These are phyloP conservation scores for Zygnema cylindricum DNA, from an alignment of 139 green algal genomes.

Conservation along the genomic window DNA sequence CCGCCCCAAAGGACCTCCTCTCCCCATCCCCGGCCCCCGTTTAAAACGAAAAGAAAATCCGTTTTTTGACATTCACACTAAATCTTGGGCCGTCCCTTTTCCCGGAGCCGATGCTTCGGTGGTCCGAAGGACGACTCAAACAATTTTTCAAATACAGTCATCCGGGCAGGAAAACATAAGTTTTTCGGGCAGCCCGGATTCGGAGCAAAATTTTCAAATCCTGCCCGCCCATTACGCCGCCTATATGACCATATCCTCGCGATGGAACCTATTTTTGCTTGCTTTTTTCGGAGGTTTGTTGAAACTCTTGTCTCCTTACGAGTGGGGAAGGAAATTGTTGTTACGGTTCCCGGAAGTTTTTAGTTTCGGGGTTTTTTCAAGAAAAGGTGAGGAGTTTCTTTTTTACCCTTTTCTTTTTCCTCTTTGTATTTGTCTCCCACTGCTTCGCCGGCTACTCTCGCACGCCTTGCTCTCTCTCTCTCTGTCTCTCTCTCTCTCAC, in stretches of 20 bases:
- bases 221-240: conserved; percentile 47
- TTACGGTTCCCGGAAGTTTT: conserved; percentile 44
- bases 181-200: background rate
- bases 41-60: conserved; percentile 6
- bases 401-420: no score
- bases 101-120: conserved; percentile 55
- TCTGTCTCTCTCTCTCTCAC: no score
- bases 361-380: conserved; percentile 50
- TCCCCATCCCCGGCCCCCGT: conserved; percentile 14
- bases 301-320: background rate
- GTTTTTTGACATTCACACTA: background rate
- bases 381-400: conserved; percentile 48
- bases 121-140: conserved; percentile 35
- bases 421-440: no score
- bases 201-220: background rate
- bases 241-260: conserved; percentile 42
- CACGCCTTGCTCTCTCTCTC: no score
- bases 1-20: conserved; percentile 18
- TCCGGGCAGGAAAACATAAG: background rate
- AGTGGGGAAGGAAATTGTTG: conserved; percentile 49
- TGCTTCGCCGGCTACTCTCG: no score
- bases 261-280: conserved; percentile 45
- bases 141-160: background rate
- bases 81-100: conserved; percentile 53
- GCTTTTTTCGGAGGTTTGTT: conserved; percentile 26